Conservation (phyloP, 1,284 basidiomycete species). For the Sanghuangporus sanghuang region DNA sequence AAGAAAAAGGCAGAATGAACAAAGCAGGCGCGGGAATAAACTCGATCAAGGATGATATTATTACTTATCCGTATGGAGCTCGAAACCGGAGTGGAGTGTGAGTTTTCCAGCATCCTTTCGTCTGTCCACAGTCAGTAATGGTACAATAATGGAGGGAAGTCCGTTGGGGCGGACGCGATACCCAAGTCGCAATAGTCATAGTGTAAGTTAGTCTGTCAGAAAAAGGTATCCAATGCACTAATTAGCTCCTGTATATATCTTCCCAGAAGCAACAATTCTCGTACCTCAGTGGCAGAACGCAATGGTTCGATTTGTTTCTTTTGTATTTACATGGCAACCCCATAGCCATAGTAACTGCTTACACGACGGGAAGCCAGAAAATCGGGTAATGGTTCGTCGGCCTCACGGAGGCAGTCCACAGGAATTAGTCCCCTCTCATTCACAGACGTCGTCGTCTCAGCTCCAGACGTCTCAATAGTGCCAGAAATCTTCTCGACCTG, state of each 20-base stretch:
- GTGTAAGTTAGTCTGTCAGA: background rate
- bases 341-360: constrained; percentile 5
- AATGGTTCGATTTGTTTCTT: background rate
- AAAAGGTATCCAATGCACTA: background rate
- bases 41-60: too few species aligned
- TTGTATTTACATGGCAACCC: background rate
- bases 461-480: background rate
- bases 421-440: constrained; percentile 43
- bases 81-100: too few species aligned
- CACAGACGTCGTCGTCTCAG: constrained; percentile 22
- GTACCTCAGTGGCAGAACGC: background rate
- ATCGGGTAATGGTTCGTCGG: constrained; percentile 40
- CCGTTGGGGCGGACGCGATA: constrained; percentile 3
- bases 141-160: background rate
- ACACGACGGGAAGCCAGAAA: constrained; percentile 44
- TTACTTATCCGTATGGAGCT: too few species aligned
- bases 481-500: constrained; percentile 40
- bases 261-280: too few species aligned
- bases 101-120: background rate
- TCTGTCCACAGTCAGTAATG: background rate
- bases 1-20: too few species aligned
- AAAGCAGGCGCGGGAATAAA: too few species aligned
- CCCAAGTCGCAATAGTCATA: background rate
- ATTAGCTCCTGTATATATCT: background rate
- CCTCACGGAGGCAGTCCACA: constrained; percentile 51